Evolutionary conservation across 208 protist species (phyloP), one percentile per base, ranked within the genome.

Genomic region (Acanthamoeba culbertsoni): DNA sequence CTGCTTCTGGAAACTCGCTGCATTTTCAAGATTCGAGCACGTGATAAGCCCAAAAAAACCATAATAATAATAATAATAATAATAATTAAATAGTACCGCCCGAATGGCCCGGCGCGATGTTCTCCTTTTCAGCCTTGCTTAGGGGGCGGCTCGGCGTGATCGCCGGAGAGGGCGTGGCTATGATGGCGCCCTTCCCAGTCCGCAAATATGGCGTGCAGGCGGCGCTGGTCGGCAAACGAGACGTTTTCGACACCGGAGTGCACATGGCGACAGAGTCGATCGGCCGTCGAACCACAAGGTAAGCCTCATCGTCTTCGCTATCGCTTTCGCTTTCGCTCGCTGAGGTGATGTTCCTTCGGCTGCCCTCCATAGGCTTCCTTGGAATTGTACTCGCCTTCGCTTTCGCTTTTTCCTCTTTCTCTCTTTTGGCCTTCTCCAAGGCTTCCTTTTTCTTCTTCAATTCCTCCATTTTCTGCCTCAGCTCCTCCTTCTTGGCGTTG

Each of bases 141-240:
- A 62, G 4, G 14, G 73, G 42, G 26, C 37, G 65, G 35, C 65
- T 75, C 31, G 71, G 35, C 10, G 40, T 51, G 73, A 23, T 14
- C 14, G 73, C 45, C 26, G 73, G 73, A n/a, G 73, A 84, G n/a
- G 73, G 73, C 45, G 45, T 84, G 73, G 43, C 73, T 23, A 84
- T 51, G 43, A 84, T 57, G 45, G 73, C 45, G 40, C 73, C 73
- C 73, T 84, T 84, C 28, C 10, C 10, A 8, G 73, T 84, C 7
- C 45, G 40, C 2, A 84, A 23, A 37, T 57, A 84, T 7, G 73
- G 73, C 43, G 45, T 40, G n/a, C 1, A 8, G 43, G 26, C 45
- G 45, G 20, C 28, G n/a, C 37, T 16, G 43, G 33, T 45, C n/a
- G 14, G 59, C 8, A 68, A 33, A 28, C 16, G 59, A 68, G 59